phyloP scores from a whole-genome alignment of 148 eudicot species.

The Mesembryanthemum crystallinum region DNA sequence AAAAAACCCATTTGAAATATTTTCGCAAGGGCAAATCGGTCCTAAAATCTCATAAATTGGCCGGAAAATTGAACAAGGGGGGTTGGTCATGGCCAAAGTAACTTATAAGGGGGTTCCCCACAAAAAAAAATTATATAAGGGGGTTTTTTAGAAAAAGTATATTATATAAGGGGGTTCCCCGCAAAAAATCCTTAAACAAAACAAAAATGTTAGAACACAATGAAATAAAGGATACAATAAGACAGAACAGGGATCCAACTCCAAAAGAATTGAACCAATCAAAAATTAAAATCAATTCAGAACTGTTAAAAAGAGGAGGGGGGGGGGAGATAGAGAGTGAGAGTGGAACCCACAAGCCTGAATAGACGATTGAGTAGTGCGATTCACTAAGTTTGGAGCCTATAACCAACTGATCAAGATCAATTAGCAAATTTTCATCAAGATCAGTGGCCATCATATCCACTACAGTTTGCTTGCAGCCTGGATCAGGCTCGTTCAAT shows the following conservation, averaged over 20 bases:
- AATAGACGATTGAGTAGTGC: constrained; percentile 28
- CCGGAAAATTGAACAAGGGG: no score
- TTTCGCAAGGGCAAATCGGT: no score
- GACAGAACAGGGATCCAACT: neutral
- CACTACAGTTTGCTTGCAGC: neutral
- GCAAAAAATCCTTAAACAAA: no score
- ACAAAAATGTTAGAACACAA: neutral
- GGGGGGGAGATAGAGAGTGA: constrained; percentile 11
- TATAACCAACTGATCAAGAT: constrained; percentile 23
- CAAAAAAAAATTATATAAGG: no score
- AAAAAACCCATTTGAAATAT: no score
- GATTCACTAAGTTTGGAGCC: constrained; percentile 31
- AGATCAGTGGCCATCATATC: neutral
- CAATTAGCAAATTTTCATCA: constrained; percentile 25
- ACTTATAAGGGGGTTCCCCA: no score
- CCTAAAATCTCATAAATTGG: no score
- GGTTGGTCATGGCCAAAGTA: no score
- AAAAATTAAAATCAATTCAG: neutral
- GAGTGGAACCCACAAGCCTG: constrained; percentile 28
- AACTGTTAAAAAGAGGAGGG: neutral
- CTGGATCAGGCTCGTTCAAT: neutral
- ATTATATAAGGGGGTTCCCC: no score
- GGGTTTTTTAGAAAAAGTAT: no score
- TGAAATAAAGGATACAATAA: neutral
- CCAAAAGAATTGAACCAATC: constrained; percentile 9